A percentile compares a stretch with the other conserved stretches of the same genome.
These are phyloP conservation scores for Notholithocarpus densiflorus DNA, from an alignment of 306 rosid species.

Conservation along the genomic window DNA sequence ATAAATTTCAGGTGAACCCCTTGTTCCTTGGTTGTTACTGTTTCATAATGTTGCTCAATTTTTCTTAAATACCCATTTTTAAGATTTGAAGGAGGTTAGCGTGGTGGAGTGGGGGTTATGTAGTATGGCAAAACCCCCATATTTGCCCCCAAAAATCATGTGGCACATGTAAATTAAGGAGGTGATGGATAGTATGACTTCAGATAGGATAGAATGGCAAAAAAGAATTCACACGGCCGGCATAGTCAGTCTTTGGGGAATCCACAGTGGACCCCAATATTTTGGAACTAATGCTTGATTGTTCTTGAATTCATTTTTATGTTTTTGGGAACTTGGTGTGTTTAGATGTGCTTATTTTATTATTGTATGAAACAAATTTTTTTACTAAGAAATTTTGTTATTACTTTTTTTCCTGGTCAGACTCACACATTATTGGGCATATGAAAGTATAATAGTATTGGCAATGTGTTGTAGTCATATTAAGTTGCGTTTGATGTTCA, in stretches of 20 bases:
- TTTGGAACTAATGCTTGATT: too few species aligned
- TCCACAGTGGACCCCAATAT: too few species aligned
- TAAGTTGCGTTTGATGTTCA: background rate
- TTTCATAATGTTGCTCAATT: constrained; percentile 6
- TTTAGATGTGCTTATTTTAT: background rate
- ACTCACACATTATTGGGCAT: background rate
- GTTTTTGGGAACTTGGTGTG: background rate
- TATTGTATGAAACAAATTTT: background rate
- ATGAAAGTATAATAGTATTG: background rate
- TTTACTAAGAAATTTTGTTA: background rate
- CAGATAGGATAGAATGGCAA: too few species aligned
- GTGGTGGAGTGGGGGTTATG: too few species aligned
- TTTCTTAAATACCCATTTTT: background rate
- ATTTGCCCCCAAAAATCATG: too few species aligned
- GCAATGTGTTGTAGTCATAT: background rate
- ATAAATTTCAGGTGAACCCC: constrained; percentile 79
- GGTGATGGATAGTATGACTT: too few species aligned
- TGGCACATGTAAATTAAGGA: background rate
- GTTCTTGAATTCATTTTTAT: too few species aligned
- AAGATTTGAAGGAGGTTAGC: background rate
- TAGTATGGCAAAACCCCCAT: too few species aligned
- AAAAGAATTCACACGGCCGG: too few species aligned
- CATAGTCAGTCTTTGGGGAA: too few species aligned
- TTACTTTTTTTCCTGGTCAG: background rate
- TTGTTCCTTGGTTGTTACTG: constrained; percentile 16